Base-by-base conservation (phyloP, 1,284 basidiomycete genomes). In the Chondrostereum purpureum region DNA sequence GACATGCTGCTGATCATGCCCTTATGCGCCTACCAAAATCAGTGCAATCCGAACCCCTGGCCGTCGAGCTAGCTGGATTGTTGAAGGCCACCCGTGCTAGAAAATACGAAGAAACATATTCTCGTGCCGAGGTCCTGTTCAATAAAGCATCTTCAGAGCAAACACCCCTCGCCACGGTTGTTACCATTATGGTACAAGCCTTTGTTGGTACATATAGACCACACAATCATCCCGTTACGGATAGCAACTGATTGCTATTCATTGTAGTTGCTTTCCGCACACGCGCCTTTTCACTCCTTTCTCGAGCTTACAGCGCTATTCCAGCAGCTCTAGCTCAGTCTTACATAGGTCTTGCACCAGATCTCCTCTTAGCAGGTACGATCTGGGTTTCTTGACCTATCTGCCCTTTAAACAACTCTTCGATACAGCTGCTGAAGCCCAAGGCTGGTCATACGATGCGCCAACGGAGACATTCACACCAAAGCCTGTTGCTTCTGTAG, bases 291-390 rank as follows among this genome's bases (percentile, higher is more conserved):
- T 52, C 55, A 1, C 63, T 85, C 6, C 54, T 86, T 14, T 70
- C 75, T 10, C 72, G 68, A 55, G 78, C 79, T n/a, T 85, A 83
- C 60, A 71, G 73, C 0, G 76, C 78, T 2, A 61, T 87, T 21
- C 70, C 76, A 11, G 46, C 78, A 4, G 46, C 68, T 2, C 63
- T 80, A 3, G 77, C 75, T 3, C 69, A 76, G 51, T 59, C 52
- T 18, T 85, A 84, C 55, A 65, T 86, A 18, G 77, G 78, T 16
- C 58, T 79, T 36, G 53, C 67, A 1, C 50, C 61, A 1, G 74
- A 80, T 19, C 64, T 74, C 44, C 60, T 80, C 1, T 53, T 80
- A 14, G 45, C 61, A 44, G 68, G 80, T 81, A 53, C 20, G 64
- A 53, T 12, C 8, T 19, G 1, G 13, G 34, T 11, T 31, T 20